A percentile compares a stretch with the other conserved stretches of the same genome.
Evolutionary conservation across 2,329 filamentous ascomycete species (phyloP).

Genomic region (Dactylellina parvicollis): DNA sequence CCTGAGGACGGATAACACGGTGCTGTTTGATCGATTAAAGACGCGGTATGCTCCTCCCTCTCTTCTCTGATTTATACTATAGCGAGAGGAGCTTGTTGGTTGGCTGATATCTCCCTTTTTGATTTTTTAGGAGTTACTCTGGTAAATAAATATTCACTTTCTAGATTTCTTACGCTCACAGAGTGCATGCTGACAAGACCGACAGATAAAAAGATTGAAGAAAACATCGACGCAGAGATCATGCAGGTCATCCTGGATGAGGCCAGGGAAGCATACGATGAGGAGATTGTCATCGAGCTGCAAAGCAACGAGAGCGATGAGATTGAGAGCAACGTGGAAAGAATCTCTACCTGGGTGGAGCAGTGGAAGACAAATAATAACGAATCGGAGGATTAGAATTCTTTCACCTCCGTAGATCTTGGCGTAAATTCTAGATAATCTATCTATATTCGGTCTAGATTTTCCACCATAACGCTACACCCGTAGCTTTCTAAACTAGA

Average conservation of each 20-base stretch:
- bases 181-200: conserved; percentile 70
- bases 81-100: too few species aligned
- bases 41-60: conserved; percentile 68
- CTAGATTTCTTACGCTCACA: background rate
- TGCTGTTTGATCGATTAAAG: conserved; percentile 84
- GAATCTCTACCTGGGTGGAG: conserved; percentile 82
- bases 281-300: conserved; percentile 88
- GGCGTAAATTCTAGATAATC: background rate
- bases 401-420: background rate
- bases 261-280: conserved; percentile 84
- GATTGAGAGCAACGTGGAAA: conserved; percentile 86
- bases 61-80: background rate
- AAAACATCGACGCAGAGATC: conserved; percentile 96
- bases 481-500: background rate
- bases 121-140: conserved; percentile 16
- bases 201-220: conserved; percentile 82
- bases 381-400: conserved; percentile 41
- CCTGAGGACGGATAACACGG: conserved; percentile 79
- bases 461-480: background rate
- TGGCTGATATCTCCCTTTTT: background rate
- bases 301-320: conserved; percentile 82
- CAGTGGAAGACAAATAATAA: conserved; percentile 79
- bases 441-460: conserved; percentile 1
- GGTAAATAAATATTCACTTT: conserved; percentile 11
- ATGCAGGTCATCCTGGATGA: conserved; percentile 95